phyloP scores from a whole-genome alignment of 2,329 filamentous ascomycete genomes.

The Fusarium drepaniforme region DNA sequence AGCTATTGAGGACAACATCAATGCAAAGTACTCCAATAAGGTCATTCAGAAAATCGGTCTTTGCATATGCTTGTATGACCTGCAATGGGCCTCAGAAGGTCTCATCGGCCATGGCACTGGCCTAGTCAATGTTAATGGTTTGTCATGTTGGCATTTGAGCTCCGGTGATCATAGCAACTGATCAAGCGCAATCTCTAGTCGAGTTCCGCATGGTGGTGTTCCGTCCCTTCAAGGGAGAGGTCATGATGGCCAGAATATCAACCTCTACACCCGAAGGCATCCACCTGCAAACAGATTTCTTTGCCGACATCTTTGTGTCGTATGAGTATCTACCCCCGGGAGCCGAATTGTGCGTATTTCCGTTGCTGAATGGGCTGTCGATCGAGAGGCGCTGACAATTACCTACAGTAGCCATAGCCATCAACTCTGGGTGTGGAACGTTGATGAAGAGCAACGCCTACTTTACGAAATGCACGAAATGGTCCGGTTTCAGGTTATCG shows the following conservation, averaged over 20 bases:
- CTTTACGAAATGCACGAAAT: constrained; percentile 93
- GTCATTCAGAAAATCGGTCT: constrained; percentile 95
- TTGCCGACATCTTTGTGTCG: constrained; percentile 89
- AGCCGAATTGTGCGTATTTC: constrained; percentile 73
- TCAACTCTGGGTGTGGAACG: constrained; percentile 87
- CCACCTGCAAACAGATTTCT: constrained; percentile 88
- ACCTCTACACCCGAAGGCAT: constrained; percentile 80
- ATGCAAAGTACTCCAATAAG: constrained; percentile 93
- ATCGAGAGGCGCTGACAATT: constrained; percentile 19
- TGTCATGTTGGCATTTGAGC: constrained; percentile 21
- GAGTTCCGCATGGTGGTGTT: constrained; percentile 96
- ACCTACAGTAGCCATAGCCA: constrained; percentile 76
- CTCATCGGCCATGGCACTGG: constrained; percentile 94
- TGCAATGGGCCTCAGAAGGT: constrained; percentile 90
- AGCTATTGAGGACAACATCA: constrained; percentile 96
- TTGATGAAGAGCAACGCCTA: constrained; percentile 77
- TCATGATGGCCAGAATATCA: constrained; percentile 87
- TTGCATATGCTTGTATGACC: constrained; percentile 92
- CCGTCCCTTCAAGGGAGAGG: constrained; percentile 94
- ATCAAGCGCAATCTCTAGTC: constrained; percentile 63
- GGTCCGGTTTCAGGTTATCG: constrained; percentile 86
- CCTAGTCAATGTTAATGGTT: constrained; percentile 93
- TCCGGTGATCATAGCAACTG: constrained; percentile 1
- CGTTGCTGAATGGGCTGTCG: not conserved
- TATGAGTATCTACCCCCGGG: constrained; percentile 79